Base-by-base conservation (phyloP, 352 stramenopile species). In the Pythium sukuiense region DNA sequence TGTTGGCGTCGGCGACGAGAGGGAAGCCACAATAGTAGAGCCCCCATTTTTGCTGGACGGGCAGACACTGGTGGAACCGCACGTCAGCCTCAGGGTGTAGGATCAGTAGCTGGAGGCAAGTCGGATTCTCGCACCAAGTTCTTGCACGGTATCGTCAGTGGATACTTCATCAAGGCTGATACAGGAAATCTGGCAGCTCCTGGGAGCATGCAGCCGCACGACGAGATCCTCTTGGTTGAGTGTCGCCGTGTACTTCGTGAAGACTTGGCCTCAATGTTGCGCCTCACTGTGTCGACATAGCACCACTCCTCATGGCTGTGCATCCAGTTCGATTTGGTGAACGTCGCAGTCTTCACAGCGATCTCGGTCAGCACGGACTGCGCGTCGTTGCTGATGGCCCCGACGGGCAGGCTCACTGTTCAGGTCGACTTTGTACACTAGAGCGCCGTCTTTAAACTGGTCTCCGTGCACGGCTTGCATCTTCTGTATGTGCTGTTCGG, bases 21-120 rank as follows among this genome's bases (percentile, higher is more conserved):
- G 85, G 85, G 32, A 91, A 90, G 1, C 85, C 85, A 59, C 81
- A 91, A 76, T 93, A 91, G 66, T 84, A 93, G 79, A 13, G 77
- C 70, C 7, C 69, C 68, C 13, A 69, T 35, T 13, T 35, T 13
- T 68, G 50, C 20, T 81, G 59, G 3, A 74, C 61, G 0, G 58
- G 45, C 3, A n/a, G 43, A 8, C 6, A 46, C 41, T 78, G 70
- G 45, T 55, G 14, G 46, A 93, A 93, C 8, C 84, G 84, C 39
- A 90, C 74, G 69, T 93, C 84, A 8, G 81, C 69, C 37, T 86
- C 76, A 0, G 77, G 71, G 53, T 89, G 79, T 16, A 71, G 81
- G 67, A 86, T 75, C 26, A 90, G 56, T 1, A 90, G 74, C 12
- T n/a, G n/a, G n/a, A n/a, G n/a, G n/a, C n/a, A 56, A 58, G 46